Conservation (phyloP, 1,284 basidiomycete species). For the Cryptococcus sp. region DNA sequence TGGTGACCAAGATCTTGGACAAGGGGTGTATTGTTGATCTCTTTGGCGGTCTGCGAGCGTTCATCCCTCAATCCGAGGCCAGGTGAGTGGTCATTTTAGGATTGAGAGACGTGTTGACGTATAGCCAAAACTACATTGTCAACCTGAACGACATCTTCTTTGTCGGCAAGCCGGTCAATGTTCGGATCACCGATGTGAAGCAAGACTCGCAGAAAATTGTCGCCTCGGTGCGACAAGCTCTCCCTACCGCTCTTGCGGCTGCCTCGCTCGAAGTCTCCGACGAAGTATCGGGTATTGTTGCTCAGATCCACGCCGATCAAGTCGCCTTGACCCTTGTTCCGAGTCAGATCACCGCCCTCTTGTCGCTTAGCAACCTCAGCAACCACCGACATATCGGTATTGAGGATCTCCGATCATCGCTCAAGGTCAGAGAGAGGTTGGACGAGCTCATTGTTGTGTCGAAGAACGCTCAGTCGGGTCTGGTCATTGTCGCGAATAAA, state of each 20-base stretch:
- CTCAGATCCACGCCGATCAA: conserved; percentile 79
- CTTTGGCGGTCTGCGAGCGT: conserved; percentile 81
- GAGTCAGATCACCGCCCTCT: conserved; percentile 66
- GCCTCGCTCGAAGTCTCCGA: conserved; percentile 70
- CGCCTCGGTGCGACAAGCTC: conserved; percentile 82
- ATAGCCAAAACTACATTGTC: conserved; percentile 59
- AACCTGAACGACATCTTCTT: conserved; percentile 67
- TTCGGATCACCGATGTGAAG: conserved; percentile 73
- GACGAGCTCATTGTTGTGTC: conserved; percentile 79
- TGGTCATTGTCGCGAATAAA: conserved; percentile 75
- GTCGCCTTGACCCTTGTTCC: conserved; percentile 66
- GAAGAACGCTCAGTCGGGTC: conserved; percentile 78
- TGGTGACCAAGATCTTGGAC: conserved; percentile 72
- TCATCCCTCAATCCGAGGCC: conserved; percentile 73
- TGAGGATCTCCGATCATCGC: conserved; percentile 60
- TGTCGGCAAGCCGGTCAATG: conserved; percentile 77
- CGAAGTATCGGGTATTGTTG: conserved; percentile 62
- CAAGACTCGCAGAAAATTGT: conserved; percentile 61
- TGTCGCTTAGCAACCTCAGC: conserved; percentile 84
- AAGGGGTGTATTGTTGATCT: conserved; percentile 80
- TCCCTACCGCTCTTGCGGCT: conserved; percentile 57
- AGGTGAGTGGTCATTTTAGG: conserved; percentile 52
- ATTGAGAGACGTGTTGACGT: background rate
- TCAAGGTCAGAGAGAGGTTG: conserved; percentile 69
- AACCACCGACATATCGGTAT: conserved; percentile 65